phyloP scores from a whole-genome alignment of 2,329 filamentous ascomycete species.

The Paracoccidioides lutzii region DNA sequence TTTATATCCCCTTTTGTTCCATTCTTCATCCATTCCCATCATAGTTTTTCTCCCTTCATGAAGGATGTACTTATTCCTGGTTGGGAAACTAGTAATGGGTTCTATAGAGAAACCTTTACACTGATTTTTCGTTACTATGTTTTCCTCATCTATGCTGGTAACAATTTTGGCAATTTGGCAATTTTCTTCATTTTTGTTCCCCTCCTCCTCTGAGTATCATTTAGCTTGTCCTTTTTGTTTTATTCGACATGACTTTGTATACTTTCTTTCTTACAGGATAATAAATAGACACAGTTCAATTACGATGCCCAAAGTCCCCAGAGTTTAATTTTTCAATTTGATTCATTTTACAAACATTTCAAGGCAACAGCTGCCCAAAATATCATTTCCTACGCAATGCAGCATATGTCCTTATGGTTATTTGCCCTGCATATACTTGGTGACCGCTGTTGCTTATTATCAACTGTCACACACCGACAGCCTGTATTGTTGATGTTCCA shows the following conservation, averaged over 20 bases:
- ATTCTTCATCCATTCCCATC: background rate
- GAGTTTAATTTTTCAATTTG: too few relatives aligned
- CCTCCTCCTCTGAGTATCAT: background rate
- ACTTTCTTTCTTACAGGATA: background rate
- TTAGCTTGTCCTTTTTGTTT: background rate
- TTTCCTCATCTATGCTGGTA: background rate
- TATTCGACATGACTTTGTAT: background rate
- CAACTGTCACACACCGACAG: too few relatives aligned
- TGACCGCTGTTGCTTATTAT: too few relatives aligned
- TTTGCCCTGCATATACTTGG: too few relatives aligned
- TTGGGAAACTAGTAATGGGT: background rate
- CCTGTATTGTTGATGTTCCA: too few relatives aligned
- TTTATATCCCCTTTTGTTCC: slow-evolving; percentile 1
- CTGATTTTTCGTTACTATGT: background rate
- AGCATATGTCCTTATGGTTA: too few relatives aligned
- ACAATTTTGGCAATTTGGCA: background rate
- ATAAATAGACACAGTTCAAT: slow-evolving; percentile 2
- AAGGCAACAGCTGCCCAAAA: too few relatives aligned
- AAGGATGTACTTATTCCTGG: background rate
- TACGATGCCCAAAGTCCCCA: background rate
- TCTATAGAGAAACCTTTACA: background rate
- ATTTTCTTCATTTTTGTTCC: background rate
- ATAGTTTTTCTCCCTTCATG: background rate
- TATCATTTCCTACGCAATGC: too few relatives aligned
- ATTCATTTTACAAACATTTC: too few relatives aligned